Base-by-base conservation (phyloP, 345 rosid genomes). In the Heritiera littoralis region DNA sequence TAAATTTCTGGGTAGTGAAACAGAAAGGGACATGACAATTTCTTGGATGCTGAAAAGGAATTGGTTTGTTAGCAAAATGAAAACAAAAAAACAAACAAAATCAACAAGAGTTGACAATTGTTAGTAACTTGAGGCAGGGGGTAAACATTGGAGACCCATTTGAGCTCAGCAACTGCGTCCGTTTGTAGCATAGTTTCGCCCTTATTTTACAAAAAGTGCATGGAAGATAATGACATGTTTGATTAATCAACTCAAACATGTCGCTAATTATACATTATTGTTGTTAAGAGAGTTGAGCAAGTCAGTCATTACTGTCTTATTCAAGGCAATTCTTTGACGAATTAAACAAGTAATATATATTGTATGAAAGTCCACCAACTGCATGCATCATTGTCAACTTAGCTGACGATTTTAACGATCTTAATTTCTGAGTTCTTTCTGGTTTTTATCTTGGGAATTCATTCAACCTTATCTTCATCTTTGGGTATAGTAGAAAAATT, bases 151-250 rank as follows among this genome's bases (percentile, higher is more conserved):
- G 75, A 71, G 85, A 76, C 72, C 80, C 20, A 23, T 20, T 46
- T 81, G 81, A 86, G 81, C 78, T 89, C 89, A 84, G 85, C 89
- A 83, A 78, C 85, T 72, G 75, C 83, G 86, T 78, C 79, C 49
- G 59, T 76, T 80, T 64, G 83, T 55, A 8, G 77, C 79, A 20
- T 75, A 55, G 43, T 78, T 43, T 13, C 11, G 7, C 6, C 73
- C 66, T 77, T 76, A 76, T 85, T 77, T 61, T 76, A 74, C 75
- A 82, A 41, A 82, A 81, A 85, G 88, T 84, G 78, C 81, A 60
- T 59, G 28, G 12, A 15, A 66, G 84, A 82, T 30, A 80, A 76
- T 69, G 80, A 80, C 80, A n/a, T 18, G 65, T 20, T 20, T 18
- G n/a, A 75, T 64, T 49, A 58, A 58, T 43, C 14, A 38, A 38